Conservation (phyloP, 2,329 filamentous ascomycete genomes). For the Thelonectria olida region DNA sequence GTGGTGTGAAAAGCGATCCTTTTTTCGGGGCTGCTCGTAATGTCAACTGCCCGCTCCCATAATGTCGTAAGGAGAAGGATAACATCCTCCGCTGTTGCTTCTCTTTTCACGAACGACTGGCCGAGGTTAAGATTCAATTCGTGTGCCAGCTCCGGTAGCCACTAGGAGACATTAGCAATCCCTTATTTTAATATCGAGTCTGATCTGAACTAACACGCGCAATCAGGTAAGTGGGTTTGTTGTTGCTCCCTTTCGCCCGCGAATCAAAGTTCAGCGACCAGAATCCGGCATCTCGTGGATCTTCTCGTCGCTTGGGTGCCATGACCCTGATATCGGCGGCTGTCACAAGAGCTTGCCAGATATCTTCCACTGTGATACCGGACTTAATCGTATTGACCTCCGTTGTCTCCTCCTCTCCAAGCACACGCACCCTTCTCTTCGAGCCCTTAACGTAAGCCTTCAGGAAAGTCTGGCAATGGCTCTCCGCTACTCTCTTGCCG, state of each 20-base stretch:
- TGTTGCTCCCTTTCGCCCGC: neutral
- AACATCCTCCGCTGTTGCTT: neutral
- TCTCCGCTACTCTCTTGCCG: too few species aligned
- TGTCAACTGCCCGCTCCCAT: neutral
- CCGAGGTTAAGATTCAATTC: neutral
- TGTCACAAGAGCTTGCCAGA: neutral
- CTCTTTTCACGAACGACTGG: neutral
- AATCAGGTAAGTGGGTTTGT: neutral
- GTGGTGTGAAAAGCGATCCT: neutral
- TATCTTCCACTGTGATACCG: neutral
- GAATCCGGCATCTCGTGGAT: neutral
- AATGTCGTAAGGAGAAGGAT: neutral
- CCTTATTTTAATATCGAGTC: neutral
- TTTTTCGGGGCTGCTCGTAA: neutral
- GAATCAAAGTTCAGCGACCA: neutral
- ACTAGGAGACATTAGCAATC: neutral
- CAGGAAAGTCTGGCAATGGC: neutral
- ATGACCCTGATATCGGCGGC: neutral
- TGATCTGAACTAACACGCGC: neutral
- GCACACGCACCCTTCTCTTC: neutral
- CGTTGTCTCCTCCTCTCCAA: neutral
- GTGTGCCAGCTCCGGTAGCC: neutral
- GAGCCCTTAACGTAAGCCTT: neutral
- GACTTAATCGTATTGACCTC: neutral
- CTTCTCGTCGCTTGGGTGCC: neutral